Conservation (phyloP, 1,284 basidiomycete species). For the Tilletia horrida region DNA sequence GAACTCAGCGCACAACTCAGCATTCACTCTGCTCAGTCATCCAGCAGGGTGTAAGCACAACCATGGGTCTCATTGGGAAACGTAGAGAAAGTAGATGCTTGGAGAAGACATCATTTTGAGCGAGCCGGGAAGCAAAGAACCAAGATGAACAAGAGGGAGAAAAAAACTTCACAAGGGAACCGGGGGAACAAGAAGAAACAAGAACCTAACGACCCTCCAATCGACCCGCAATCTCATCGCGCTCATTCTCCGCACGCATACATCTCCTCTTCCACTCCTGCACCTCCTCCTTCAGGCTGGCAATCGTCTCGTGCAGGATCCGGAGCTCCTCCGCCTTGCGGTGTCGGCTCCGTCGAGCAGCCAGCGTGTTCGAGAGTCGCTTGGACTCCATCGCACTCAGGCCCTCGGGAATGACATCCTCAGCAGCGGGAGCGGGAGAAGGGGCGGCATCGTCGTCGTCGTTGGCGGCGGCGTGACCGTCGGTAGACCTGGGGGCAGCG, state of each 20-base stretch:
- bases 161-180: not conserved
- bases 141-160: not conserved
- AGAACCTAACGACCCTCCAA: not conserved
- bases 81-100: not conserved
- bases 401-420: slow-evolving; percentile 29
- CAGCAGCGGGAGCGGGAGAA: slow-evolving; percentile 9
- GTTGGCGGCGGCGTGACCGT: slow-evolving; percentile 23
- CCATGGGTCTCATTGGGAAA: not conserved
- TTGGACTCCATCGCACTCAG: slow-evolving; percentile 48
- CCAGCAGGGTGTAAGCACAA: not conserved
- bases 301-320: slow-evolving; percentile 47
- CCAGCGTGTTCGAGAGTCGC: slow-evolving; percentile 53
- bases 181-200: not conserved
- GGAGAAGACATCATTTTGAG: not conserved
- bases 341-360: slow-evolving; percentile 49
- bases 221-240: slow-evolving; percentile 25
- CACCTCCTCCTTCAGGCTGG: slow-evolving; percentile 37
- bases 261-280: slow-evolving; percentile 50
- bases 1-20: not conserved
- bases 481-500: slow-evolving; percentile 14
- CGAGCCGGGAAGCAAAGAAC: not conserved
- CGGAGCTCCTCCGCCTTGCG: slow-evolving; percentile 52
- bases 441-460: slow-evolving; percentile 24
- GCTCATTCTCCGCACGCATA: slow-evolving; percentile 45
- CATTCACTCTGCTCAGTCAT: not conserved